phyloP scores from a whole-genome alignment of 768 basidiomycete species.

The Boletus eberwhitei region DNA sequence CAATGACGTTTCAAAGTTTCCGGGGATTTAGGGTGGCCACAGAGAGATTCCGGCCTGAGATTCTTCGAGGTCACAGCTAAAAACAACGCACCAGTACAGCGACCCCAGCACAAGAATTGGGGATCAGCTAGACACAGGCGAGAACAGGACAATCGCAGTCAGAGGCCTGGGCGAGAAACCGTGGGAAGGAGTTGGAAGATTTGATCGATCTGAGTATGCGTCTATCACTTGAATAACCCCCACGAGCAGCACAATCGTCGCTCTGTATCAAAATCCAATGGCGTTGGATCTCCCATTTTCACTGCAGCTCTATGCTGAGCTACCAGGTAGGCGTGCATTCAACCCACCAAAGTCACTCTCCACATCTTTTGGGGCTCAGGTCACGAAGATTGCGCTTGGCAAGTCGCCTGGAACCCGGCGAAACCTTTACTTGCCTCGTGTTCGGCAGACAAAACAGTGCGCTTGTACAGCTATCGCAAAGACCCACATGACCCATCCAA shows the following conservation, averaged over 20 bases:
- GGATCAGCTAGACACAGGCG: background rate
- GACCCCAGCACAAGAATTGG: background rate
- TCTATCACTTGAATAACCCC: background rate
- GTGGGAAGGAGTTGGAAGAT: background rate
- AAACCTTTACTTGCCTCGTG: conserved; percentile 86
- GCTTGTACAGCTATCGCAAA: conserved; percentile 68
- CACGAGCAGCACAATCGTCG: background rate
- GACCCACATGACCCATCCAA: conserved; percentile 24
- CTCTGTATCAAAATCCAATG: conserved; percentile 6
- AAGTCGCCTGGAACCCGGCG: conserved; percentile 83
- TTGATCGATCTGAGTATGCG: background rate
- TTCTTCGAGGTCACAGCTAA: too few relatives aligned
- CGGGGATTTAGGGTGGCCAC: too few relatives aligned
- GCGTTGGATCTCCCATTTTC: conserved; percentile 14
- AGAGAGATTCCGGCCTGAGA: too few relatives aligned
- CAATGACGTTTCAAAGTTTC: too few relatives aligned
- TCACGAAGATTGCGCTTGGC: conserved; percentile 86
- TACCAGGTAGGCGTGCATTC: conserved; percentile 18
- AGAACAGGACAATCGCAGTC: too few relatives aligned
- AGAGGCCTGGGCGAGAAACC: background rate
- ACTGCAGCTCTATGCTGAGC: conserved; percentile 22
- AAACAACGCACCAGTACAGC: too few relatives aligned
- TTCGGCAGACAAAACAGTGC: conserved; percentile 89
- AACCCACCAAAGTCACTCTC: too few relatives aligned
- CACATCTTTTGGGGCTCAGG: conserved; percentile 34